Evolutionary conservation across 305 asterid species (phyloP).

Genomic region (Fraxinus latifolia): DNA sequence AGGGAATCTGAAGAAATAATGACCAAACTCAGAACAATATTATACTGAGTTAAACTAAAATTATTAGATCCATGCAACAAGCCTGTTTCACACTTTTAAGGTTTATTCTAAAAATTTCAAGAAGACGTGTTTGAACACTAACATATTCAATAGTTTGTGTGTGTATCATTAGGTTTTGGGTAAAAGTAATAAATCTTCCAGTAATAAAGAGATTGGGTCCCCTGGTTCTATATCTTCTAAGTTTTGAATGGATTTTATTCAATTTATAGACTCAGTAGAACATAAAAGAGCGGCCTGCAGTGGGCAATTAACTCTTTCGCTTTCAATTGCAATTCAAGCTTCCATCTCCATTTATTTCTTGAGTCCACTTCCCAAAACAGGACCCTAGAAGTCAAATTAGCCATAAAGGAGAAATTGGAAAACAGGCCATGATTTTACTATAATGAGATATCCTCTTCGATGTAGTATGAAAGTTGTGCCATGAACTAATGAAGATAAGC

Average conservation of each 20-base stretch:
- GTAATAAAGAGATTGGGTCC: neutral
- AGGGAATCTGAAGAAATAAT: constrained; percentile 72
- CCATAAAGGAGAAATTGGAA: neutral
- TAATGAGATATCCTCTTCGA: neutral
- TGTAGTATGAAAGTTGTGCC: neutral
- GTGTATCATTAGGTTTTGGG: neutral
- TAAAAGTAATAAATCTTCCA: neutral
- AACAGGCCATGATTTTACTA: neutral
- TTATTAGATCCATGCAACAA: neutral
- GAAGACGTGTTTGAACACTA: neutral
- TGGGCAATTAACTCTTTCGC: neutral
- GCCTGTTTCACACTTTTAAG: constrained; percentile 2
- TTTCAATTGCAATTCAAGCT: neutral
- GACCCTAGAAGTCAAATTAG: neutral
- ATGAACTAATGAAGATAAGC: neutral
- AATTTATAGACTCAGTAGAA: neutral
- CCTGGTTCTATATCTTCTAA: constrained; percentile 1
- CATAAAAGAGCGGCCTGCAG: neutral
- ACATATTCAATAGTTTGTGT: neutral
- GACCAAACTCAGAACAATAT: constrained; percentile 18
- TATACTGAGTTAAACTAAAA: neutral
- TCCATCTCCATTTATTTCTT: neutral
- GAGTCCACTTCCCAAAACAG: neutral
- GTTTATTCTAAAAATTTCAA: neutral
- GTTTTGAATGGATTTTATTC: neutral